Base-by-base conservation (phyloP, 2,329 filamentous ascomycete species). In the Trichoderma sp. region DNA sequence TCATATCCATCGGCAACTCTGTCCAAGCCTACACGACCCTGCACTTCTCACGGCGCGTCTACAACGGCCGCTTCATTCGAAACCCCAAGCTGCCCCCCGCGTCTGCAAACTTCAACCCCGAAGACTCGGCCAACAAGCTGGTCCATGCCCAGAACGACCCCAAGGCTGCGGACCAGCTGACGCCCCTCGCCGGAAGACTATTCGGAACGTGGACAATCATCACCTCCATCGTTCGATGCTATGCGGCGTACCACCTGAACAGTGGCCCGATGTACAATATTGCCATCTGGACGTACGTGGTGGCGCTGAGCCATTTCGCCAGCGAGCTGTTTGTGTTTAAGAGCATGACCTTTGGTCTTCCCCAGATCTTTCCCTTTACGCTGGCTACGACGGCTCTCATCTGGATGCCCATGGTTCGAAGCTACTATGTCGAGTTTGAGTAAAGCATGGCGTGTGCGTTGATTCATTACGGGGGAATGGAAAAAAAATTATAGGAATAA, bases 171-270 rank as follows among this genome's bases (percentile, higher is more conserved):
- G 87, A 89, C 75, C 87, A 89, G 79, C 87, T 93, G 68, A 94
- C 92, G 6, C 88, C 91, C 5, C 88, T 97, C 35, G 90, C 89
- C 13, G 90, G 90, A 31, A 90, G 93, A 72, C 89, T 93, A 24
- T 97, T 97, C 79, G 94, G 92, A 66, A 96, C 92, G 35, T 97
- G 94, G 90, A 96, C 94, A 0, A 86, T 95, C 69, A 84, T 97
- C 70, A 90, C 91, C 6, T 87, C 89, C 70, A 83, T 97, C 62
- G 86, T 97, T 56, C 88, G 94, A 64, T 82, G 94, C 73, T 96
- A 96, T 77, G 92, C 93, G 5, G 92, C 92, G 40, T 97, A 96
- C 82, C 85, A 96, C 79, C 88, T 97, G 72, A 84, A 88, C 73
- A 85, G 93, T 71, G 87, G 87, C 0, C 85, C 87, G 56, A 84